Percentiles rank a stretch among this genome's conserved stretches.
Conservation (phyloP, 768 basidiomycete species). For the Imleria badia region DNA sequence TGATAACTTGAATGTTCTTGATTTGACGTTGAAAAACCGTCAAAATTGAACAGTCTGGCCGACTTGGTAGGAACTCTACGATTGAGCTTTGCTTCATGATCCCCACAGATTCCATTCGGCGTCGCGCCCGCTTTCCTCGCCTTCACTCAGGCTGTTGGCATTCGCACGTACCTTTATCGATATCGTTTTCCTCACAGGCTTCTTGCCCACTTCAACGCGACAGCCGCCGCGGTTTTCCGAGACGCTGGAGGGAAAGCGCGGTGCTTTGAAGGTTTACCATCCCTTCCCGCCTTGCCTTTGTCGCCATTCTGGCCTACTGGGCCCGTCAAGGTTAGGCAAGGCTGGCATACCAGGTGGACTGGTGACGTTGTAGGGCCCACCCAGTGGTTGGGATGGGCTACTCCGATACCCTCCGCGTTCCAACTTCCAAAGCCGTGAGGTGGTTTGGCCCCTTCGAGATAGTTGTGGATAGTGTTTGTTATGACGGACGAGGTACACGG, state of each 20-base stretch:
- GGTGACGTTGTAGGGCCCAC: constrained; percentile 67
- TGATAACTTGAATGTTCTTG: no score
- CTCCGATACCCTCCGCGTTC: constrained; percentile 90
- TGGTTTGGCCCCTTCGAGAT: neutral
- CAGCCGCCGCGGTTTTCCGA: constrained; percentile 92
- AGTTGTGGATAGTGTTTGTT: neutral
- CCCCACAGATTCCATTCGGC: constrained; percentile 87
- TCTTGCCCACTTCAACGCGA: no score
- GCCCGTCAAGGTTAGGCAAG: constrained; percentile 73
- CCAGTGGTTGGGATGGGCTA: constrained; percentile 83
- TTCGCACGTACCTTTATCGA: constrained; percentile 92
- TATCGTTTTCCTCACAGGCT: constrained; percentile 79
- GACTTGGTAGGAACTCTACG: constrained; percentile 63
- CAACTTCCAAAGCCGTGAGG: constrained; percentile 74
- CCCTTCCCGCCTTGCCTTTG: constrained; percentile 82
- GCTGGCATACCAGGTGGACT: constrained; percentile 74
- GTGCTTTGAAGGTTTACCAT: constrained; percentile 99
- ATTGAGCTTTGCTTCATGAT: constrained; percentile 1
- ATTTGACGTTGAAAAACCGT: no score
- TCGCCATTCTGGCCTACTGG: constrained; percentile 79
- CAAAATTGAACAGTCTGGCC: constrained; percentile 94
- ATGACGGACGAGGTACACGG: neutral
- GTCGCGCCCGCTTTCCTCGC: constrained; percentile 94
- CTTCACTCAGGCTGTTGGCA: constrained; percentile 86
- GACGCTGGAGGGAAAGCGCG: constrained; percentile 82